Evolutionary conservation across 176 grass and related monocot genomes (phyloP).

Genomic region (Melocanna baccifera): DNA sequence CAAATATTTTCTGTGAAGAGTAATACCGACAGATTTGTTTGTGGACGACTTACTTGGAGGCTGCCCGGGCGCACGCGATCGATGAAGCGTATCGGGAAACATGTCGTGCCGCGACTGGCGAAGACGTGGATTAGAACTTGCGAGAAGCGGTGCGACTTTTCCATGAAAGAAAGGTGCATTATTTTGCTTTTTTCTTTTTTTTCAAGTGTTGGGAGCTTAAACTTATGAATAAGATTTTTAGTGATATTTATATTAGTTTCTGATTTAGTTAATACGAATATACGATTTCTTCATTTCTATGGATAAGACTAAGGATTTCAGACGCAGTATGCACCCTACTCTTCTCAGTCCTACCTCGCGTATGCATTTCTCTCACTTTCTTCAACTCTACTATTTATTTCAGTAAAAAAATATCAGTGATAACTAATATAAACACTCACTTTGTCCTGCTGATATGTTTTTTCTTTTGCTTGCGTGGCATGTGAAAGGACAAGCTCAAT

Average conservation of each 20-base stretch:
- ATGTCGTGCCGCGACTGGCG: conserved; percentile 4
- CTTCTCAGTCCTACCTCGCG: too few relatives aligned
- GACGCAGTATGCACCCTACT: too few relatives aligned
- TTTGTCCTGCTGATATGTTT: not conserved
- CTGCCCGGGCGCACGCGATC: not conserved
- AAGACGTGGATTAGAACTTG: not conserved
- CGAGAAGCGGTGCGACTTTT: conserved; percentile 1
- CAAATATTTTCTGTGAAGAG: not conserved
- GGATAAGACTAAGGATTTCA: too few relatives aligned
- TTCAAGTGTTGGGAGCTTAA: not conserved
- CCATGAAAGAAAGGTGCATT: not conserved
- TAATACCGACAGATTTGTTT: not conserved
- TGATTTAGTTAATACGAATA: too few relatives aligned
- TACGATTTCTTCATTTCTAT: too few relatives aligned
- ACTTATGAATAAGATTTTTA: not conserved
- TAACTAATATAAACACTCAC: too few relatives aligned
- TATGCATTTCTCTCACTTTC: too few relatives aligned
- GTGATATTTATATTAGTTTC: too few relatives aligned
- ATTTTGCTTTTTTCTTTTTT: not conserved
- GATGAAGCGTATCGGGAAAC: not conserved
- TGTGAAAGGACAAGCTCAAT: not conserved
- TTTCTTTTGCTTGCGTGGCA: not conserved
- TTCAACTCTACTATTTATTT: too few relatives aligned
- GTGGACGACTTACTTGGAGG: not conserved
- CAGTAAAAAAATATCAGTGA: too few relatives aligned